phyloP scores from a whole-genome alignment of 192 early-diverging fungal genomes.

The Allomyces javanicus region DNA sequence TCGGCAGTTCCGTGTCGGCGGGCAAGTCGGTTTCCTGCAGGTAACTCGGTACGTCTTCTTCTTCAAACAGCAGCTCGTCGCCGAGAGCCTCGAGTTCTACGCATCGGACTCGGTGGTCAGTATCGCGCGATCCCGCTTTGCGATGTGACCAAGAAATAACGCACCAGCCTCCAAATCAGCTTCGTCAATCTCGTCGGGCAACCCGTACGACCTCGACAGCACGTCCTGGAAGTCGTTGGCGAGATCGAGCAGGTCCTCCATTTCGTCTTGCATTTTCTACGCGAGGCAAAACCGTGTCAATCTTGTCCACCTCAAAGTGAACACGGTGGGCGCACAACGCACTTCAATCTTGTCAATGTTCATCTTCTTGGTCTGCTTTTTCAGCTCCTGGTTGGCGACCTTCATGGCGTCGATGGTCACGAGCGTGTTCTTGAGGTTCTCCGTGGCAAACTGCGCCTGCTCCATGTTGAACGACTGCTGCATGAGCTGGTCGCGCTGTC shows the following conservation, averaged over 20 bases:
- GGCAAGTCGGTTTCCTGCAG: slow-evolving; percentile 42
- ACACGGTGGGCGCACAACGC: not conserved
- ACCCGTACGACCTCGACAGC: slow-evolving; percentile 70
- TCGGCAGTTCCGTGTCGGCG: not conserved
- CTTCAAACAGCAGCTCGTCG: slow-evolving; percentile 64
- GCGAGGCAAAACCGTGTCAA: not conserved
- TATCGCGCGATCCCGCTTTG: not conserved
- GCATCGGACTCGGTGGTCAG: not conserved
- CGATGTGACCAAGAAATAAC: not conserved
- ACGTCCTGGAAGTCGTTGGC: slow-evolving; percentile 96
- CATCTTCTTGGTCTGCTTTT: slow-evolving; percentile 87
- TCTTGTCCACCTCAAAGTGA: not conserved
- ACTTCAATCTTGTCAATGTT: slow-evolving; percentile 89
- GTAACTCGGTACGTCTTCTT: slow-evolving; percentile 67
- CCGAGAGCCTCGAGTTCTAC: slow-evolving; percentile 87
- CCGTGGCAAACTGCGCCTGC: slow-evolving; percentile 73
- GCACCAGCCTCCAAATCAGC: slow-evolving; percentile 85
- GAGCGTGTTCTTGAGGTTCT: slow-evolving; percentile 94
- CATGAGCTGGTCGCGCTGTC: slow-evolving; percentile 78
- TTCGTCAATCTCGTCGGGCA: slow-evolving; percentile 92
- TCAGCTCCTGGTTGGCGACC: slow-evolving; percentile 80
- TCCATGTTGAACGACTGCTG: slow-evolving; percentile 99
- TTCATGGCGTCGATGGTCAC: slow-evolving; percentile 94
- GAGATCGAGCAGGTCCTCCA: slow-evolving; percentile 92
- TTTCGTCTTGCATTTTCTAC: slow-evolving; percentile 87